These are phyloP conservation scores for Fusarium cicatricum DNA, from an alignment of 2,329 filamentous ascomycete genomes.

Conservation along the genomic window DNA sequence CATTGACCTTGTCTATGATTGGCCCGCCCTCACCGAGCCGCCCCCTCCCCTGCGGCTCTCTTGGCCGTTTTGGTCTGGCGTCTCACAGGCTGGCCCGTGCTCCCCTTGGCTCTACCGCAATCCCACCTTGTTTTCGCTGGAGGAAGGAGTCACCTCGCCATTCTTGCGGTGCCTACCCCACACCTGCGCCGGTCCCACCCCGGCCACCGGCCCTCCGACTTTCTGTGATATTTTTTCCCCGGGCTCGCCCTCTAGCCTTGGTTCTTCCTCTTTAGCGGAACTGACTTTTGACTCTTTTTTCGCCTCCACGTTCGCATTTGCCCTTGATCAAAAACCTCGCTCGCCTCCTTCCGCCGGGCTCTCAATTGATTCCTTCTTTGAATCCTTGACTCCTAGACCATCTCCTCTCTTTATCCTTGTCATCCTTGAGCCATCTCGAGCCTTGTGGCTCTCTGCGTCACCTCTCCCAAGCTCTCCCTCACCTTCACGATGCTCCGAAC, in stretches of 20 bases:
- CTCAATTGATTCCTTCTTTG: slow-evolving; percentile 28
- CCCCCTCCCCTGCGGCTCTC: slow-evolving; percentile 13
- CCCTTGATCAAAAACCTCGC: slow-evolving; percentile 14
- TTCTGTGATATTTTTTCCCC: slow-evolving; percentile 33
- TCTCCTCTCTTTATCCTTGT: slow-evolving; percentile 8
- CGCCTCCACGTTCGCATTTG: slow-evolving; percentile 14
- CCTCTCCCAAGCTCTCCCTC: slow-evolving; percentile 17
- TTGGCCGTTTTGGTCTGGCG: slow-evolving; percentile 14
- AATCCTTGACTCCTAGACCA: slow-evolving; percentile 11
- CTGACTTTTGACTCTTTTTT: slow-evolving; percentile 24
- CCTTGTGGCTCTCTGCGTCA: slow-evolving; percentile 22
- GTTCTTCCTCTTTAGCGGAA: slow-evolving; percentile 14
- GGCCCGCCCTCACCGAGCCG: slow-evolving; percentile 9
- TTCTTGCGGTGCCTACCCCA: slow-evolving; percentile 28
- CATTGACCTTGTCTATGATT: slow-evolving; percentile 26
- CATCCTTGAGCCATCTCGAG: slow-evolving; percentile 1
- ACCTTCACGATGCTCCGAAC: slow-evolving; percentile 27
- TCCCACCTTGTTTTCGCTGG: slow-evolving; percentile 13
- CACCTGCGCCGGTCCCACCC: slow-evolving; percentile 30
- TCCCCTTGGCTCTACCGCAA: slow-evolving; percentile 2
- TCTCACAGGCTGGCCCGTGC: slow-evolving; percentile 26
- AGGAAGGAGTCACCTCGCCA: slow-evolving; percentile 26
- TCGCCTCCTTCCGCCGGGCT: slow-evolving; percentile 1
- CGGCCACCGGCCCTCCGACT: slow-evolving; percentile 35
- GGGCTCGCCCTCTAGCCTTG: slow-evolving; percentile 20